Evolutionary conservation across 495 filamentous ascomycete genomes (phyloP), one percentile per base, ranked within the genome.

Genomic region (Poronia punctata): DNA sequence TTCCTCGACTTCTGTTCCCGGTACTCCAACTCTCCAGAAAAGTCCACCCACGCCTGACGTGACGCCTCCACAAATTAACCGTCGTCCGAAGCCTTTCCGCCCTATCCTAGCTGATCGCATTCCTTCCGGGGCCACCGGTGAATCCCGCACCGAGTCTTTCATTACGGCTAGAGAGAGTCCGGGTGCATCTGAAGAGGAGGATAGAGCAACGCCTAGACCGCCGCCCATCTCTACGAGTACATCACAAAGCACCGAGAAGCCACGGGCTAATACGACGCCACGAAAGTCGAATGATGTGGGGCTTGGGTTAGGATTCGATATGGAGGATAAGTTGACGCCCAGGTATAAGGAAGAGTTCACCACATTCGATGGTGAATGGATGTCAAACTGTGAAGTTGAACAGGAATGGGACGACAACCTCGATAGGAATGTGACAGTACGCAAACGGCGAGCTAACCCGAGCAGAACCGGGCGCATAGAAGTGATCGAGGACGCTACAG

Each of bases 41-140:
- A 83, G 79, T 44, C 84, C 82, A 16, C 83, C 80, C 12, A 89
- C 80, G 9, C 55, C 55, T 21, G 82, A 88, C 54, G 73, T 78
- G 17, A 85, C 82, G 14, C 83, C 83, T 40, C 82, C 84, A 25
- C 73, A 71, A 36, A 45, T 52, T 34, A 50, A 43, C 23, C 56
- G 57, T 44, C 59, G 47, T 27, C 47, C 59, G 22, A 65, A 60
- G 39, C 53, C 62, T 14, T 55, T 62, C 7, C 66, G 68, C 5
- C 70, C 68, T 18, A 35, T 38, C 16, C 10, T 64, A 5, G 52
- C 37, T 36, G 64, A 68, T 46, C 66, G 72, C 22, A 62, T 61
- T 11, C 59, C 62, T 8, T 75, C 64, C 14, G 67, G 63, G 37
- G 54, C 71, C 15, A 64, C 64, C 25, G 67, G 67, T 10, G 70